phyloP scores from a whole-genome alignment of 345 rosid genomes.

The Hibiscus mutabilis region DNA sequence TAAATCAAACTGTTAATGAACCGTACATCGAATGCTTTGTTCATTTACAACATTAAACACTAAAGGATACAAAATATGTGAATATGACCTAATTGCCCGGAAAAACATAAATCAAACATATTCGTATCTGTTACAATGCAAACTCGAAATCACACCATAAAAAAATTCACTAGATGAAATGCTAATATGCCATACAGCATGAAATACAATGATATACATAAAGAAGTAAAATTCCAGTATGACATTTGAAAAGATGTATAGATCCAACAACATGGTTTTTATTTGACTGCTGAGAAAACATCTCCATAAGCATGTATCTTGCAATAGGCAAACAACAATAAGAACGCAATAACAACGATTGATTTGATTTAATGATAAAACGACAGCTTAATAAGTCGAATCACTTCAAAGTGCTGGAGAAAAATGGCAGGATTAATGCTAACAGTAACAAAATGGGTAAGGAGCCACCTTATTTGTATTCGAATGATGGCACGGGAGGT shows the following conservation, averaged over 20 bases:
- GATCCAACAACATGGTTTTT: neutral
- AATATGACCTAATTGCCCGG: no score
- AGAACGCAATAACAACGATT: neutral
- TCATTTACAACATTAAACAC: no score
- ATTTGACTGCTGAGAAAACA: neutral
- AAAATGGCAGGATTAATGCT: neutral
- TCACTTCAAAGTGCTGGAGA: neutral
- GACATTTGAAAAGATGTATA: neutral
- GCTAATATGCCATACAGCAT: no score
- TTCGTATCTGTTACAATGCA: no score
- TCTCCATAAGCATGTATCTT: neutral
- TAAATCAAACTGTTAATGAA: no score
- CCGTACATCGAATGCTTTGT: no score
- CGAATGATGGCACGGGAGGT: constrained; percentile 67
- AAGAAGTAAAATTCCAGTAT: neutral
- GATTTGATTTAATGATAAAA: neutral
- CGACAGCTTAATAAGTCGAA: neutral
- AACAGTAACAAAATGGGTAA: neutral
- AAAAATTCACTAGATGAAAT: no score
- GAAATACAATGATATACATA: no score
- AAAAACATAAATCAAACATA: no score
- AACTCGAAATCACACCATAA: no score
- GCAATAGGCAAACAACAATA: neutral
- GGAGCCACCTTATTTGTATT: constrained; percentile 46
- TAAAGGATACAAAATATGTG: no score